Evolutionary conservation across 2,329 filamentous ascomycete genomes (phyloP).

Genomic region (Davidsoniella neocaledoniae): DNA sequence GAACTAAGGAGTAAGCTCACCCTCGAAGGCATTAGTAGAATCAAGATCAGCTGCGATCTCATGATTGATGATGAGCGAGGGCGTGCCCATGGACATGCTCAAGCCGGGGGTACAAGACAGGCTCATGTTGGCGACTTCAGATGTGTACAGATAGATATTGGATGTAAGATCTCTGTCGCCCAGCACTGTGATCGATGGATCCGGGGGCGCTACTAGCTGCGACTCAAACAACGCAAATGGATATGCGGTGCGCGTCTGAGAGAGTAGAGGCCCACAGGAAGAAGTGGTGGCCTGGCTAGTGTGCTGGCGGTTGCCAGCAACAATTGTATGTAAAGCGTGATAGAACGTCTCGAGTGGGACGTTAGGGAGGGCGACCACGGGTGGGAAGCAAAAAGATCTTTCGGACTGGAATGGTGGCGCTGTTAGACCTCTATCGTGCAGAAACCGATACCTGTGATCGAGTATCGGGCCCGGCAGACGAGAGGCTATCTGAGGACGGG

Average conservation of each 20-base stretch:
- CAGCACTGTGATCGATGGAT: conserved; percentile 24
- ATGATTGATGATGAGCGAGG: conserved; percentile 91
- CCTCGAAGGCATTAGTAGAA: conserved; percentile 92
- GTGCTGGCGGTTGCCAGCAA: conserved; percentile 81
- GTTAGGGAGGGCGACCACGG: conserved; percentile 84
- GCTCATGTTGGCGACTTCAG: conserved; percentile 15
- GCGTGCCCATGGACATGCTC: conserved; percentile 56
- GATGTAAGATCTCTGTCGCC: conserved; percentile 5
- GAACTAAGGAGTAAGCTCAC: conserved; percentile 24
- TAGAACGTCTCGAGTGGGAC: conserved; percentile 47
- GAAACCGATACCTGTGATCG: conserved; percentile 66
- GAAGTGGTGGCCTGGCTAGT: conserved; percentile 34
- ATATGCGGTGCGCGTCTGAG: conserved; percentile 84
- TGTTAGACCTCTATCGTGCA: conserved; percentile 45
- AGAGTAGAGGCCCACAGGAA: conserved; percentile 93
- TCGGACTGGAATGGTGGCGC: conserved; percentile 76
- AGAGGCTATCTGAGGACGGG: conserved; percentile 14
- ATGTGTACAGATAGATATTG: conserved; percentile 7
- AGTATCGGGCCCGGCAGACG: conserved; percentile 74
- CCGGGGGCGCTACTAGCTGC: conserved; percentile 83
- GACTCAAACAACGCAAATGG: conserved; percentile 62
- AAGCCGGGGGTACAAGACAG: conserved; percentile 11
- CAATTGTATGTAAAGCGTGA: conserved; percentile 26
- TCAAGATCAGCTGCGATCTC: conserved; percentile 85
- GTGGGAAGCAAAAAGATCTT: conserved; percentile 70